phyloP scores from a whole-genome alignment of 1,139 yeast species.

The Nakaseomyces nivariensis region DNA sequence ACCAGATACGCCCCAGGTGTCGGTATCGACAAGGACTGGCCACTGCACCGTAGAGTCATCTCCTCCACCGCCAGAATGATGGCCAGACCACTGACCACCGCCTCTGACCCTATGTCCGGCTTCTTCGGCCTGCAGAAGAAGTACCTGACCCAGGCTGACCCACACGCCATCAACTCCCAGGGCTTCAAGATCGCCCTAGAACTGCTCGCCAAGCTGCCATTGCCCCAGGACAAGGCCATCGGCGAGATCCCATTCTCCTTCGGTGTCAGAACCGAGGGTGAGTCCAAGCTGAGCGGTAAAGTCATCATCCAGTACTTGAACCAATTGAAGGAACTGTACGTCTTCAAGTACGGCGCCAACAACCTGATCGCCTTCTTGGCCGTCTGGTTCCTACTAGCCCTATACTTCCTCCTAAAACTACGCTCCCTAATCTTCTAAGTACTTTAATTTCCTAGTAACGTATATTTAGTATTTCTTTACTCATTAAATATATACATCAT shows the following conservation, averaged over 20 bases:
- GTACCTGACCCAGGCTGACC: slow-evolving; percentile 27
- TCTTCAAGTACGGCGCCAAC: slow-evolving; percentile 34
- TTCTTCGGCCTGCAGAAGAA: slow-evolving; percentile 39
- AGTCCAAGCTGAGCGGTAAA: slow-evolving; percentile 37
- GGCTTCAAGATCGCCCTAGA: slow-evolving; percentile 41
- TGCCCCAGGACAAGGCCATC: slow-evolving; percentile 30
- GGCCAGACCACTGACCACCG: slow-evolving; percentile 38
- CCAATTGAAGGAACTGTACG: slow-evolving; percentile 36
- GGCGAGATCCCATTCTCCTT: slow-evolving; percentile 41
- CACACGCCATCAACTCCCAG: slow-evolving; percentile 32
- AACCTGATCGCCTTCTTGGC: slow-evolving; percentile 28
- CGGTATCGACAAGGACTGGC: slow-evolving; percentile 42
- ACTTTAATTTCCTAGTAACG: no score
- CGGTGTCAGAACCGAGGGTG: slow-evolving; percentile 42
- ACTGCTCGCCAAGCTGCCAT: slow-evolving; percentile 35
- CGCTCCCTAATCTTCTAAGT: slow-evolving; percentile 11
- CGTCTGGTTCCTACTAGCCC: slow-evolving; percentile 22
- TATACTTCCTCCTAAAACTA: slow-evolving; percentile 24
- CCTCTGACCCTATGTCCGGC: slow-evolving; percentile 42
- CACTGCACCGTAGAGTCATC: slow-evolving; percentile 37
- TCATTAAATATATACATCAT: no score
- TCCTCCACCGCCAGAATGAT: slow-evolving; percentile 37
- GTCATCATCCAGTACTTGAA: slow-evolving; percentile 37
- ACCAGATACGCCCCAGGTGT: slow-evolving; percentile 42
- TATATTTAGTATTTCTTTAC: no score